Evolutionary conservation across 257 asterid species (phyloP), one percentile per base, ranked within the genome.

Genomic region (Solanum piurae): DNA sequence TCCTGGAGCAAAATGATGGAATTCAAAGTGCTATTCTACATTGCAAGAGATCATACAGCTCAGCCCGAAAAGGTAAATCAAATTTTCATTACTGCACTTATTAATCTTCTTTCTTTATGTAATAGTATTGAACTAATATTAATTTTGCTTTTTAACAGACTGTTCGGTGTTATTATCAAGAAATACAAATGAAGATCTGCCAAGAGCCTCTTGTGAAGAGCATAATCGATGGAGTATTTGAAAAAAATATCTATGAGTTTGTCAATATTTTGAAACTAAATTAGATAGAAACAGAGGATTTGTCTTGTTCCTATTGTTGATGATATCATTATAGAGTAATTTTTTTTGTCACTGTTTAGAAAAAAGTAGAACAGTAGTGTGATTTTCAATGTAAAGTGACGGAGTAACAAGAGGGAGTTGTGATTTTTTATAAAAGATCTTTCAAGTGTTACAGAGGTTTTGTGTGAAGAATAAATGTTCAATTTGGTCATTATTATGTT

Each of bases 11-110:
- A 77, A 64, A 89, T 66, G 98, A 86, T 5, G 88, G 84, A 14
- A 86, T 96, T 83, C 96, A 91, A 89, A 87, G 95, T 42, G 98
- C 98, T 62, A 95, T 96, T 88, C 98, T 96, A 10, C 94, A 95
- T 85, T 96, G 99, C 93, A 96, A 96, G 89, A 91, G 89, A 58
- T 94, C 98, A 38, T 95, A 90, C 91, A 93, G 90, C 87, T 91
- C 98, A 58, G 88, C 94, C 4, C 76, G 93, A 8, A 80, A 89
- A 91, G 98, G 96, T 91, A 89, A 66, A 52, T 88, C 38, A 69
- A 52, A 20, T 6, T 1, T n/a, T 23, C n/a, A n/a, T 3, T 12
- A 13, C 23, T 40, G n/a, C 60, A n/a, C 36, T 76, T 12, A 12
- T 12, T 66, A 25, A 21, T 10, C 0, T 21, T 34, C 0, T 10